A percentile compares a stretch with the other conserved stretches of the same genome.
phyloP scores from a whole-genome alignment of 2,329 filamentous ascomycete genomes.

The Monilinia aucupariae region DNA sequence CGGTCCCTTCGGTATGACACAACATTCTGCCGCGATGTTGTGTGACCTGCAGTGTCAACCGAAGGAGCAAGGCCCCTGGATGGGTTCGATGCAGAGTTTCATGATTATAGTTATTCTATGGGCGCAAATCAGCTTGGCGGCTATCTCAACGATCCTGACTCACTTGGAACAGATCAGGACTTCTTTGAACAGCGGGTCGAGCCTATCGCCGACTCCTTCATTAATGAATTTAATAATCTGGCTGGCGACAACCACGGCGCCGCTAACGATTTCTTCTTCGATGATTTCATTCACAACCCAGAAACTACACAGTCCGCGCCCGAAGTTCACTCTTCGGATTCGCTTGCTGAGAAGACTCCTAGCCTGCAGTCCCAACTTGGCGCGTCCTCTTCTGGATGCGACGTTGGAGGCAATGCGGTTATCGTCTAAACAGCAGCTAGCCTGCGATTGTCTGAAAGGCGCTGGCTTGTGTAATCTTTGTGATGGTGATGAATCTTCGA shows the following conservation, averaged over 20 bases:
- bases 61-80: constrained; percentile 45
- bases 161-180: constrained; percentile 67
- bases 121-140: constrained; percentile 51
- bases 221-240: constrained; percentile 63
- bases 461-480: constrained; percentile 29
- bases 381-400: constrained; percentile 69
- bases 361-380: constrained; percentile 68
- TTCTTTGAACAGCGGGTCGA: constrained; percentile 71
- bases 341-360: constrained; percentile 46
- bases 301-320: constrained; percentile 31
- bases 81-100: constrained; percentile 38
- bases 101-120: constrained; percentile 58
- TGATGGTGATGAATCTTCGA: constrained; percentile 25
- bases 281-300: constrained; percentile 47
- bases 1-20: constrained; percentile 76
- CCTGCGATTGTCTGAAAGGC: constrained; percentile 32
- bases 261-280: constrained; percentile 46
- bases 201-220: constrained; percentile 63
- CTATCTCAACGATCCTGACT: constrained; percentile 64
- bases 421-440: constrained; percentile 48
- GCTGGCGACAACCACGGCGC: constrained; percentile 54
- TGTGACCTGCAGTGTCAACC: constrained; percentile 99
- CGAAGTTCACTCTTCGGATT: constrained; percentile 36
- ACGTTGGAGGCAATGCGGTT: constrained; percentile 69
- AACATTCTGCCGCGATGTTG: constrained; percentile 99